Evolutionary conservation across 2,329 filamentous ascomycete species (phyloP).

Genomic region (Penicillium sp.): DNA sequence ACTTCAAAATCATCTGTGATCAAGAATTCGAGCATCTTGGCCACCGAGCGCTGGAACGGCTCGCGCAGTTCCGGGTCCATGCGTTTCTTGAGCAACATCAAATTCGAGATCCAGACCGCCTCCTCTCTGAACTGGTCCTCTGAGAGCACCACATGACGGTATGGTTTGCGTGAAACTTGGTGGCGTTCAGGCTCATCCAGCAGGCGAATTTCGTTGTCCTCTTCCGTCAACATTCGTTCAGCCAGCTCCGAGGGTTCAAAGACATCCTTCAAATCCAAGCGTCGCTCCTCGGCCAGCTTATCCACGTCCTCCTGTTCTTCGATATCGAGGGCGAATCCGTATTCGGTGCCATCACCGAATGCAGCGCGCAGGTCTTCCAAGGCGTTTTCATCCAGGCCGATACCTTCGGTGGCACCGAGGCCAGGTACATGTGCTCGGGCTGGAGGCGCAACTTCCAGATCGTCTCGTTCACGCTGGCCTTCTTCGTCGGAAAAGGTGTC

Average conservation of each 20-base stretch:
- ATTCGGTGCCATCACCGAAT: constrained; percentile 94
- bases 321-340: constrained; percentile 88
- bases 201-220: constrained; percentile 87
- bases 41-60: constrained; percentile 85
- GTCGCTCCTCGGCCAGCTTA: constrained; percentile 76
- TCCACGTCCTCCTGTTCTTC: constrained; percentile 84
- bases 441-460: constrained; percentile 84
- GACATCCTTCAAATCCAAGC: constrained; percentile 92
- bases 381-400: constrained; percentile 87
- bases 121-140: constrained; percentile 90
- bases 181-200: constrained; percentile 92
- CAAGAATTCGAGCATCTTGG: constrained; percentile 93
- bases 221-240: constrained; percentile 93
- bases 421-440: constrained; percentile 70
- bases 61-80: constrained; percentile 72
- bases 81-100: constrained; percentile 86
- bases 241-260: constrained; percentile 95
- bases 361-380: constrained; percentile 96
- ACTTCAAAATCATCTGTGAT: constrained; percentile 94
- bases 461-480: constrained; percentile 74
- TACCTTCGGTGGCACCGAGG: constrained; percentile 73
- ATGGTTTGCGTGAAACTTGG: constrained; percentile 86
- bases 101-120: constrained; percentile 85
- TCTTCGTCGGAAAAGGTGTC: constrained; percentile 90
- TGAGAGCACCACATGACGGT: constrained; percentile 78